Base-by-base conservation (phyloP, 768 basidiomycete species). In the Leucocoprinus leucothites region DNA sequence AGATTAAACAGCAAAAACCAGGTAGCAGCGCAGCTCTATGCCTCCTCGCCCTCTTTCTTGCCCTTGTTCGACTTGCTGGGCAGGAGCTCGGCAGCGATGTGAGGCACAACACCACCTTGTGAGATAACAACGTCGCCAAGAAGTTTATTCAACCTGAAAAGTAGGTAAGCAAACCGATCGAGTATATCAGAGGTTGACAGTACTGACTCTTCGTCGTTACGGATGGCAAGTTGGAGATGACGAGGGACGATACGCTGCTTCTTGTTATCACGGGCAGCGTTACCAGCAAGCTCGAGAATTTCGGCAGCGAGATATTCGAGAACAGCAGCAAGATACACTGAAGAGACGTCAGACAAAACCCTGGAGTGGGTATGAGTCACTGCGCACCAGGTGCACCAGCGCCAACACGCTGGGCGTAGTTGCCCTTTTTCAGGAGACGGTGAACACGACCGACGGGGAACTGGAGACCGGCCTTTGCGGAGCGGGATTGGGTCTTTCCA, bases 201-300 rank as follows among this genome's bases (percentile, higher is more conserved):
- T 9, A 72, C 82, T 57, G 62, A 87, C 86, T 91, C 93, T 71
- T 95, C 93, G 59, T 95, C 93, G 69, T 95, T 93, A 49, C 94
- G 85, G 73, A 97, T 94, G 59, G 94, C 94, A 60, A 96, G 84
- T 71, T 97, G 94, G 46, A 96, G 76, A 73, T 97, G 94, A 71
- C 94, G 88, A 44, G 94, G 94, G 24, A 95, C 91, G 65, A 96
- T 95, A 83, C 94, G 92, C 61, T 92, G 89, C 77, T 94, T 91
- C 81, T 91, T 92, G 80, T 92, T 92, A 73, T 89, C 90, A 55
- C 90, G 87, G 41, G 91, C 90, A 34, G 91, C 90, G 55, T 91
- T 90, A 35, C 94, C 94, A 58, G 94, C 93, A 42, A 96, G 77
- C 75, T 96, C 94, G 63, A 96, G 83, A 69, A 96, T 94, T 70